phyloP scores from a whole-genome alignment of 306 rosid species.

The Rubus parviflorus region DNA sequence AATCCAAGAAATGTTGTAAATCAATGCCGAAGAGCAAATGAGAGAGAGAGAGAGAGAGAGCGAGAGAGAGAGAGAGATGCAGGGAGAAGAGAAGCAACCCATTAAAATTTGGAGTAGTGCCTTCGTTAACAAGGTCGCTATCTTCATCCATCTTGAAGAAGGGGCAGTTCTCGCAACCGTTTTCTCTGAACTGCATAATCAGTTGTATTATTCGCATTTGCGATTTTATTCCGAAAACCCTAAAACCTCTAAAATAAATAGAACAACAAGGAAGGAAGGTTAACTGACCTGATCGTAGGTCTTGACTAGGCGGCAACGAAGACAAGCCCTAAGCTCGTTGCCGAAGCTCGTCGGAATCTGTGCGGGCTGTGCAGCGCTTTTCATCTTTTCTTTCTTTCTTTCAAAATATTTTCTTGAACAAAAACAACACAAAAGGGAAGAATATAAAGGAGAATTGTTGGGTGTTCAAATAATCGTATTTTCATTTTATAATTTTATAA shows the following conservation, averaged over 20 bases:
- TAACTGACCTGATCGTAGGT: conserved; percentile 86
- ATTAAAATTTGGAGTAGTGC: conserved; percentile 94
- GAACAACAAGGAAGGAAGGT: background rate
- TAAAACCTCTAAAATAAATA: background rate
- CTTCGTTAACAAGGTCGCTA: conserved; percentile 75
- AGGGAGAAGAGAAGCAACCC: conserved; percentile 37
- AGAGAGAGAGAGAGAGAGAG: no score
- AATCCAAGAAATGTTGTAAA: no score
- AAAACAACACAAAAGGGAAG: no score
- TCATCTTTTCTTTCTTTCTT: no score
- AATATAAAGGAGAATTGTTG: no score
- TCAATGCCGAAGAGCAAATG: no score
- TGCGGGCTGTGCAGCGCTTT: conserved; percentile 49
- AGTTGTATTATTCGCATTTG: no score
- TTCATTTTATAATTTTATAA: no score
- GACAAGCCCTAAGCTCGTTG: conserved; percentile 91
- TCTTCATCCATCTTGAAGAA: conserved; percentile 96
- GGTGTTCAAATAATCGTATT: no score
- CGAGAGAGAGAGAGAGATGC: no score
- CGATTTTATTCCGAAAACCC: background rate
- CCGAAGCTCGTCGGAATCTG: conserved; percentile 95
- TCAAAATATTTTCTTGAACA: no score
- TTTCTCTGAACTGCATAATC: conserved; percentile 64
- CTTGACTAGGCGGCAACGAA: conserved; percentile 96
- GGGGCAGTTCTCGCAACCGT: conserved; percentile 92